Evolutionary conservation across 306 rosid species (phyloP).

Genomic region (Pyrus betulifolia): DNA sequence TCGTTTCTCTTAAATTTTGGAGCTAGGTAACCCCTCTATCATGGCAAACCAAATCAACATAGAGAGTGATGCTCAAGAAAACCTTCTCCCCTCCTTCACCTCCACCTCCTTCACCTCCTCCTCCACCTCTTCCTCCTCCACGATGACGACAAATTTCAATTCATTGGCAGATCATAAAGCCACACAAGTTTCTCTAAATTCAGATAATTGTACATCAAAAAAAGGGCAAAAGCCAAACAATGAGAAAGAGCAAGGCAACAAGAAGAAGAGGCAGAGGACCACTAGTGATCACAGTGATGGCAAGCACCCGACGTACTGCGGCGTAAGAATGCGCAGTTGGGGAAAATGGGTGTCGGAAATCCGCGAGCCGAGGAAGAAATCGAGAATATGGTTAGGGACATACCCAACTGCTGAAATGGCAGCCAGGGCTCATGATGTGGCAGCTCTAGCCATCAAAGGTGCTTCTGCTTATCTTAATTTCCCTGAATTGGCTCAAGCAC

Average conservation of each 20-base stretch:
- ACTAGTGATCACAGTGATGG: slow-evolving; percentile 5
- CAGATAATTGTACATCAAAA: not conserved
- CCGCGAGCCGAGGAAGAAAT: slow-evolving; percentile 81
- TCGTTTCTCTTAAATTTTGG: slow-evolving; percentile 18
- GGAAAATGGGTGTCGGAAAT: slow-evolving; percentile 93
- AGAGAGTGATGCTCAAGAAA: slow-evolving; percentile 45
- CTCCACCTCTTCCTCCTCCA: slow-evolving; percentile 15
- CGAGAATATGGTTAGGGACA: slow-evolving; percentile 91
- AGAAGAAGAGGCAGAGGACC: slow-evolving; percentile 29
- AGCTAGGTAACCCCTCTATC: not conserved
- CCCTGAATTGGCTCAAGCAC: slow-evolving; percentile 47
- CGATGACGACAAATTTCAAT: slow-evolving; percentile 3
- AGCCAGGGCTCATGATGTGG: slow-evolving; percentile 91
- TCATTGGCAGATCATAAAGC: not conserved
- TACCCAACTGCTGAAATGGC: slow-evolving; percentile 88
- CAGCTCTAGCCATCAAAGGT: slow-evolving; percentile 80
- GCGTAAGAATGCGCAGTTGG: slow-evolving; percentile 80
- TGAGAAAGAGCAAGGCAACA: slow-evolving; percentile 12
- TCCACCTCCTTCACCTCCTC: slow-evolving; percentile 2
- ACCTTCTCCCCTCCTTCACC: slow-evolving; percentile 15
- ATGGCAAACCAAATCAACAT: slow-evolving; percentile 41
- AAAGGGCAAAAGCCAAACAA: slow-evolving; percentile 9
- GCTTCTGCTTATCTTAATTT: slow-evolving; percentile 69
- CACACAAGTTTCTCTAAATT: not conserved
- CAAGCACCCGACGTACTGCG: slow-evolving; percentile 56